Evolutionary conservation across 208 protist genomes (phyloP), one percentile per base, ranked within the genome.

Genomic region (Leishmania braziliensis): DNA sequence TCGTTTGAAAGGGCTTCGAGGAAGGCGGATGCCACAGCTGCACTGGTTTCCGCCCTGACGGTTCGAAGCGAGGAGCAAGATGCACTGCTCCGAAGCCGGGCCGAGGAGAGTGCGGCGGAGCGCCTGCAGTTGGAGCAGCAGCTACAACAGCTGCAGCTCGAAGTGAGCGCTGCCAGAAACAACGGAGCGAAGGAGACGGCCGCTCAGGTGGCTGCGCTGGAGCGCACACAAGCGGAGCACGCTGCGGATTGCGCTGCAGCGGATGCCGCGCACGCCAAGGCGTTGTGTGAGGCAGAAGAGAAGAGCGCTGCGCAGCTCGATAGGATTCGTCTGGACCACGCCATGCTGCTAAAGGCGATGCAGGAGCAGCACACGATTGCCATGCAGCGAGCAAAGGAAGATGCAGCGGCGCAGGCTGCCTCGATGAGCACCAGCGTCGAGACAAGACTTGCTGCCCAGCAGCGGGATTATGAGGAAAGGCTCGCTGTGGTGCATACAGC

Each of bases 91-190:
- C 78, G 36, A 65, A 51, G 10, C 5, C 78, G 60, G 5, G 26
- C 81, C 18, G 71, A 87, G 50, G 77, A 84, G 53, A 75, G 83
- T 5, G 75, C 82, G 29, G 43, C 12, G 8, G 68, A 83, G 71
- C 73, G 87, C 23, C 80, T 73, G 2, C 80, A 91, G 56, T 39
- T 86, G 66, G 76, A 86, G 48, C 86, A 81, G 16, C 54, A 85
- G 43, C 79, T 89, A 1, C 78, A 78, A 4, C 68, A 84, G 72
- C 76, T 86, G 46, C 53, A 65, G n/a, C 56, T 16, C 6, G 74
- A 90, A 48, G 58, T 88, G 14, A 81, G 84, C 1, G 75, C 73
- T 8, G 54, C 54, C 56, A 70, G 79, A 18, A 73, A 56, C 26
- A 69, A 43, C 56, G 46, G 51, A 8, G 58, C 73, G 39, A 39